Evolutionary conservation across 2,329 filamentous ascomycete species (phyloP), one percentile per base, ranked within the genome.

Genomic region (Botrytis cinerea): DNA sequence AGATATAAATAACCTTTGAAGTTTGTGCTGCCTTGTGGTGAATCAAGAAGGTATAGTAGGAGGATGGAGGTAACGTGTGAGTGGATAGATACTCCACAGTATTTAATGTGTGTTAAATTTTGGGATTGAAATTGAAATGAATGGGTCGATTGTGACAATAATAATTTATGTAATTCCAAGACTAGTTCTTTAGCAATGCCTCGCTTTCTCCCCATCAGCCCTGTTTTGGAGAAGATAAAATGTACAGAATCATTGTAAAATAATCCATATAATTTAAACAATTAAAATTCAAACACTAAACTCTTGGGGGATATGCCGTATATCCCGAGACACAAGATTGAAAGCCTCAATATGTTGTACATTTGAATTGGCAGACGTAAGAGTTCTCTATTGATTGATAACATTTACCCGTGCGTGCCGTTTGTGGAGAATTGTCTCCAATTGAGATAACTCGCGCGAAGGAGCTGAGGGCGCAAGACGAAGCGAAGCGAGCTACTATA

Each of bases 401-500:
- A 54, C 22, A 46, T n/a, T 20, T 43, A 54, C 25, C 66, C 35
- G 66, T 51, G 64, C 64, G 64, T 70, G 68, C 68, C 68, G 68
- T 70, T 70, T 70, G 68, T 43, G 68, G 68, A 68, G 66, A 57
- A 68, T 28, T 46, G 9, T 46, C 38, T 51, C n/a, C 64, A 64
- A 32, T 64, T 64, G 18, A 64, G 62, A 64, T 40, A 64, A 20
- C 8, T 51, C 62, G 43, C 35, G 25, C 22, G 46, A 68, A 68
- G 45, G 46, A 68, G 64, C 64, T 68, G 64, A 68, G 32, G 28
- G 40, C 28, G 28, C 68, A 45, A 45, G 51, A 69, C 67, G 67
- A 69, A 61, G 25, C 28, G 54, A 60, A 70, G 32, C 8, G 51
- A 35, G 2, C 57, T 43, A 25, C 38, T n/a, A 28, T 57, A 57